Evolutionary conservation across 257 asterid species (phyloP), one percentile per base, ranked within the genome.

Genomic region (Voacanga thouarsii): DNA sequence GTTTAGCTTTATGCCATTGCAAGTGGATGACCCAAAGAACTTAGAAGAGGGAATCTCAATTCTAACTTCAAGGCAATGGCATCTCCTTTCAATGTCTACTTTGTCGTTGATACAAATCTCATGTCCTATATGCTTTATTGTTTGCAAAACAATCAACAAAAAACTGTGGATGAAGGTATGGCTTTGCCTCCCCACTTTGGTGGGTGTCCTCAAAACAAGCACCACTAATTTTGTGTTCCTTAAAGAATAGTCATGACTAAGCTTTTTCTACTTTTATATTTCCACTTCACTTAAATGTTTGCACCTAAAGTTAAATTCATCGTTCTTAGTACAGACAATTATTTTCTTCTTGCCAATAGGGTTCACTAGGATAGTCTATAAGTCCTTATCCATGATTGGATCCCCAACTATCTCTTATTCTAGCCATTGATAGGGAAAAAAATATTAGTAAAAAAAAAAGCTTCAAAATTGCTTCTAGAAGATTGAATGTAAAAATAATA

Each of bases 211-310:
- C 37, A 71, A 39, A 44, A 75, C 55, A 64, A 71, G 61, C n/a
- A 51, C 71, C 77, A 67, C 77, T 50, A 59, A 18, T 24, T 70
- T 47, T 45, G 39, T 78, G 82, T 67, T 24, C 68, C 75, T 74
- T 74, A 68, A 78, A 82, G 70, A 78, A 44, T 19, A 67, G 74
- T 74, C 85, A 78, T n/a, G n/a, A n/a, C 75, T 15, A 66, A 37
- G 55, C 53, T 73, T 78, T 66, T 65, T 43, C n/a, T 59, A 64
- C 33, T 39, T 73, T 24, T 12, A 57, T 6, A 23, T 51, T 76
- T 49, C 63, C 72, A 76, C 44, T 18, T 57, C 41, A 24, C 24
- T 39, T 56, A 28, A 12, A 21, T 60, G 5, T 41, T 12, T 39
- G n/a, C 68, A 56, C 18, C 56, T 39, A 74, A 74, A 57, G 55